These are phyloP conservation scores for Platismatia glauca DNA, from an alignment of 495 filamentous ascomycete genomes.

Conservation along the genomic window DNA sequence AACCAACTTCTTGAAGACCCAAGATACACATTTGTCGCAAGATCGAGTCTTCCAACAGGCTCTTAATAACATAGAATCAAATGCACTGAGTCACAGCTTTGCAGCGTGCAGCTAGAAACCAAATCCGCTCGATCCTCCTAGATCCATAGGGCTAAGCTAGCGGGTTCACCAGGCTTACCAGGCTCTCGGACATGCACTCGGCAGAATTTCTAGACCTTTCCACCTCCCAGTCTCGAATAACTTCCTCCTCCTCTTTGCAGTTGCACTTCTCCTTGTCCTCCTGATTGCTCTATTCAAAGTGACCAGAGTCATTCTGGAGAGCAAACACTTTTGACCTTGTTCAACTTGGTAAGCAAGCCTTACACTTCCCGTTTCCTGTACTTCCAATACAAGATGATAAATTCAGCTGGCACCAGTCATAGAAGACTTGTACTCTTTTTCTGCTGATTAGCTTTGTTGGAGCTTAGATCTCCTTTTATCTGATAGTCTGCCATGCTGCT, in stretches of 20 bases:
- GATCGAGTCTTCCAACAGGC: neutral
- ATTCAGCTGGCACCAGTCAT: conserved; percentile 30
- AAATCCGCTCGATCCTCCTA: neutral
- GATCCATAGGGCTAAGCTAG: neutral
- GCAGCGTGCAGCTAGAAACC: neutral
- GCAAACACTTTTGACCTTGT: neutral
- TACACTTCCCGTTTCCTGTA: neutral
- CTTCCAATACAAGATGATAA: conserved; percentile 20
- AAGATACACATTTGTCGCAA: neutral
- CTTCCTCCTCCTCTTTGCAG: neutral
- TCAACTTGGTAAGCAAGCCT: neutral
- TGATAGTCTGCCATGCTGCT: conserved; percentile 7
- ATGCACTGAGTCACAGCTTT: too few relatives aligned
- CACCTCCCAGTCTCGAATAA: neutral
- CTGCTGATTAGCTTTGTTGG: conserved; percentile 30
- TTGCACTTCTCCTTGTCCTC: neutral
- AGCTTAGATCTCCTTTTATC: conserved; percentile 23
- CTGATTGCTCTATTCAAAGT: neutral
- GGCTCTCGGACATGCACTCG: neutral
- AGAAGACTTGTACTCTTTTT: conserved; percentile 29
- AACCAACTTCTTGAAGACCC: neutral
- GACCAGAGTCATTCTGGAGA: neutral
- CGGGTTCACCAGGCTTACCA: neutral
- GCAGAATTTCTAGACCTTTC: conserved; percentile 18
- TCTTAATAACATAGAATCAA: conserved; percentile 4